Evolutionary conservation across 179 eudicot genomes (phyloP).

Genomic region (Nepenthes alata): DNA sequence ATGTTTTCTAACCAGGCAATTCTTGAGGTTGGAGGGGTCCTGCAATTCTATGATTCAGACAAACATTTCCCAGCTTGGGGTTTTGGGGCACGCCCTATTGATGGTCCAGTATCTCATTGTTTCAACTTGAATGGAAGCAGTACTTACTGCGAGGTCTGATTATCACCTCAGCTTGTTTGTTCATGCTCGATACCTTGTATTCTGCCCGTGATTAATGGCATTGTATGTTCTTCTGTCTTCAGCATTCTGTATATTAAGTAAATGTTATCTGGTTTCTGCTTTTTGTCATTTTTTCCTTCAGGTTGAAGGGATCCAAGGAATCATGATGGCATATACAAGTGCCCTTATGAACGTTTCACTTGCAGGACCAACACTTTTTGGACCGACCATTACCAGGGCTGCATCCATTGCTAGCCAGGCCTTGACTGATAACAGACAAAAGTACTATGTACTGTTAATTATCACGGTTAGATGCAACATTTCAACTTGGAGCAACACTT

Average conservation of each 20-base stretch:
- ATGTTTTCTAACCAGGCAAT: constrained; percentile 48
- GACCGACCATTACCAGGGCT: constrained; percentile 68
- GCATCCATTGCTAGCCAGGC: constrained; percentile 69
- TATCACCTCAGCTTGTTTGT: background rate
- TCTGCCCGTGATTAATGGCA: too few species aligned
- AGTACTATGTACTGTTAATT: constrained; percentile 76
- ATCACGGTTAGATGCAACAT: constrained; percentile 59
- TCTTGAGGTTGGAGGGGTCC: constrained; percentile 76
- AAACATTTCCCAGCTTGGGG: constrained; percentile 96
- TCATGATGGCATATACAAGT: constrained; percentile 68
- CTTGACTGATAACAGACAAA: constrained; percentile 45
- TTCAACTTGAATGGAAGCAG: constrained; percentile 96
- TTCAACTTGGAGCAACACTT: background rate
- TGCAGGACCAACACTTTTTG: constrained; percentile 98
- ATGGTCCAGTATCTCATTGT: constrained; percentile 98
- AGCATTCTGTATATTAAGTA: background rate
- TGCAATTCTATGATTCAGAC: constrained; percentile 91
- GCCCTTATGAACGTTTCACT: constrained; percentile 88
- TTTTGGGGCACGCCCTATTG: constrained; percentile 98
- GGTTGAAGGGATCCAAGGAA: constrained; percentile 98
- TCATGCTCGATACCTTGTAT: too few species aligned
- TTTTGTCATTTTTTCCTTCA: constrained; percentile 14
- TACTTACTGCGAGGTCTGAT: constrained; percentile 68
- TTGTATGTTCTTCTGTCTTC: background rate
- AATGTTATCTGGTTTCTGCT: background rate